Evolutionary conservation across 2,329 filamentous ascomycete genomes (phyloP).

Genomic region (Simplicillium sp.): DNA sequence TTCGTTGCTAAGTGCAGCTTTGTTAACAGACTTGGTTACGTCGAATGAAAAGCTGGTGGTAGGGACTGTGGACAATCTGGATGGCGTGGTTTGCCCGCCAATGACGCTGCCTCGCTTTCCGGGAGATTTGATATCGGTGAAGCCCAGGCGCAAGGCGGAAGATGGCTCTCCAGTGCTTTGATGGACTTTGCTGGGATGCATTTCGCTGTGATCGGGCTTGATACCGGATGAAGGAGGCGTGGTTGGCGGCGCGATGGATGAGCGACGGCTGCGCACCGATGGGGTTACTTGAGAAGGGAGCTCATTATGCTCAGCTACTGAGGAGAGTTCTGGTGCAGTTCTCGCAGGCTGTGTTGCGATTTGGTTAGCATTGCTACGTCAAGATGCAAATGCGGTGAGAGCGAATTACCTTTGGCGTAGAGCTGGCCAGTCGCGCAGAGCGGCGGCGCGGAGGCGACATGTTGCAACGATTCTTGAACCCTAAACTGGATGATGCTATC

Average conservation of each 20-base stretch:
- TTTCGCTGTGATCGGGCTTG: constrained; percentile 68
- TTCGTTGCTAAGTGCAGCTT: constrained; percentile 49
- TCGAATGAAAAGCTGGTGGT: constrained; percentile 61
- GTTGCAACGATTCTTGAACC: constrained; percentile 9
- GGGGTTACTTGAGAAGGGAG: neutral
- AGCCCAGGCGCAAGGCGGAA: constrained; percentile 73
- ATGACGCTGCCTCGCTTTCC: constrained; percentile 32
- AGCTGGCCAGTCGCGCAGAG: constrained; percentile 31
- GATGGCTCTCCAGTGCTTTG: constrained; percentile 68
- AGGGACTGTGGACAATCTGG: constrained; percentile 41
- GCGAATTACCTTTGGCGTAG: constrained; percentile 21
- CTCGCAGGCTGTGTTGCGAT: constrained; percentile 15
- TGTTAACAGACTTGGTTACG: constrained; percentile 34
- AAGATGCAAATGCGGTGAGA: neutral
- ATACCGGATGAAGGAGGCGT: constrained; percentile 59
- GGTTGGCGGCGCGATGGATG: constrained; percentile 15
- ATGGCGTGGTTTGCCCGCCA: constrained; percentile 48
- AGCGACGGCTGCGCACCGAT: constrained; percentile 18
- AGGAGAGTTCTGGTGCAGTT: constrained; percentile 23
- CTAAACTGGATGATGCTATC: neutral
- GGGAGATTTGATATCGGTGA: constrained; percentile 61
- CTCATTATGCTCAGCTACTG: constrained; percentile 35
- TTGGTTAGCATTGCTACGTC: constrained; percentile 8
- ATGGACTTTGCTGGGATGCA: constrained; percentile 83
- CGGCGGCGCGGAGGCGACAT: constrained; percentile 34